Percentiles rank a stretch among this genome's conserved stretches.
These are phyloP conservation scores for Pestalotiopsis sp. DNA, from an alignment of 2,329 filamentous ascomycete species.

Conservation along the genomic window DNA sequence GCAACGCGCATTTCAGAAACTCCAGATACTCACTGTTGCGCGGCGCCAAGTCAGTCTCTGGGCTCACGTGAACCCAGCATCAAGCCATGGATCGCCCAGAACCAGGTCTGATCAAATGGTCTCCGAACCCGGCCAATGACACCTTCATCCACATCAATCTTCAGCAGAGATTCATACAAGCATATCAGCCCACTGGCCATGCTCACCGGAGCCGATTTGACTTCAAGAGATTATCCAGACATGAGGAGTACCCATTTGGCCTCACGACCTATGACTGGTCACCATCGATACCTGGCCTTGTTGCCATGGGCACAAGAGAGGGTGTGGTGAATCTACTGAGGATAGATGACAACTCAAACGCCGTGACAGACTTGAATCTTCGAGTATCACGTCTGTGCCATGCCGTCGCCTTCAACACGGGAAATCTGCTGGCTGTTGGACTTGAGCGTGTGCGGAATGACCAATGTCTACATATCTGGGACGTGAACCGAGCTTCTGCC, in stretches of 20 bases:
- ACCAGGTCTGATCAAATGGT: slow-evolving; percentile 69
- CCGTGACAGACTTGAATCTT: slow-evolving; percentile 67
- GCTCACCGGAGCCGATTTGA: slow-evolving; percentile 61
- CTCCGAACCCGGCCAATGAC: slow-evolving; percentile 59
- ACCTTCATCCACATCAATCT: slow-evolving; percentile 69
- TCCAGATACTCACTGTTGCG: too few relatives aligned
- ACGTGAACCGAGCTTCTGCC: slow-evolving; percentile 65
- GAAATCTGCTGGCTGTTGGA: slow-evolving; percentile 74
- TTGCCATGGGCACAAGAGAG: slow-evolving; percentile 75
- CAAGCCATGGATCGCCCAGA: slow-evolving; percentile 58
- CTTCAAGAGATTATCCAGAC: slow-evolving; percentile 58
- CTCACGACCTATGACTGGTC: slow-evolving; percentile 72
- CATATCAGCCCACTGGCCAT: slow-evolving; percentile 65
- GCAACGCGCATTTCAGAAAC: too few relatives aligned
- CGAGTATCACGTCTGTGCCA: slow-evolving; percentile 80
- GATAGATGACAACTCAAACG: slow-evolving; percentile 71
- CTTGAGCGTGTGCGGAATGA: slow-evolving; percentile 82
- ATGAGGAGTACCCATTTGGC: slow-evolving; percentile 62
- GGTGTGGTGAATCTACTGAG: slow-evolving; percentile 77
- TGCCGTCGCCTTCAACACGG: slow-evolving; percentile 77
- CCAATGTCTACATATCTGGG: slow-evolving; percentile 81
- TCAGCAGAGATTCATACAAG: slow-evolving; percentile 63
- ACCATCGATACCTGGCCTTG: slow-evolving; percentile 62
- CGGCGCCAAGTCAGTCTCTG: too few relatives aligned
- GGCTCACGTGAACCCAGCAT: not conserved